Percentiles rank a stretch among this genome's conserved stretches.
Evolutionary conservation across 2,329 filamentous ascomycete species (phyloP).

Genomic region (Fusarium metavorans): DNA sequence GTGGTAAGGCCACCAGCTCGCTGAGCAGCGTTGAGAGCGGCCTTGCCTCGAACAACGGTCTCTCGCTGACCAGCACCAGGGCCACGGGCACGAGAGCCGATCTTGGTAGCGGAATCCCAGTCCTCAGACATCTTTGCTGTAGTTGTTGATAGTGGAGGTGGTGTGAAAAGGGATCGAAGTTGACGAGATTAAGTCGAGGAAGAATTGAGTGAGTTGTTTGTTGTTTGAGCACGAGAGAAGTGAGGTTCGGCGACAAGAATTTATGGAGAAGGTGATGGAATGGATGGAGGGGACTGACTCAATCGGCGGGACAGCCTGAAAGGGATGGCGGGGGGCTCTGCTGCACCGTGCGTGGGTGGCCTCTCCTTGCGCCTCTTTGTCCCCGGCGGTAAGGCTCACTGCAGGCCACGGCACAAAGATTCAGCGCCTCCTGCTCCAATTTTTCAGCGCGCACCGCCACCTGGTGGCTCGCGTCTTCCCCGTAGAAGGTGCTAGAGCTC

Average conservation of each 20-base stretch:
- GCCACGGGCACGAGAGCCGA: slow-evolving; percentile 85
- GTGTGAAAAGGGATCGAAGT: background rate
- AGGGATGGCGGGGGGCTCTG: slow-evolving; percentile 35
- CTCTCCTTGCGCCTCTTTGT: slow-evolving; percentile 31
- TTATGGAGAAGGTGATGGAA: slow-evolving; percentile 49
- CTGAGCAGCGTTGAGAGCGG: slow-evolving; percentile 88
- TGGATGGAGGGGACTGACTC: slow-evolving; percentile 51
- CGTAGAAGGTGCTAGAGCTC: slow-evolving; percentile 48
- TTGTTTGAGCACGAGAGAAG: slow-evolving; percentile 33
- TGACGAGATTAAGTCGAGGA: background rate
- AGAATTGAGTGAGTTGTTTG: slow-evolving; percentile 32
- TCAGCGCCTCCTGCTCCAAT: background rate
- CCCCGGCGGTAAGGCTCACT: slow-evolving; percentile 23
- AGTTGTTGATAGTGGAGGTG: slow-evolving; percentile 47
- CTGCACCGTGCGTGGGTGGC: slow-evolving; percentile 36
- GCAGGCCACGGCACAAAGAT: background rate
- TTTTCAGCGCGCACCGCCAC: slow-evolving; percentile 39
- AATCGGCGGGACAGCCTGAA: slow-evolving; percentile 51
- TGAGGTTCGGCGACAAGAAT: slow-evolving; percentile 40
- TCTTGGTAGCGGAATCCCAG: slow-evolving; percentile 92
- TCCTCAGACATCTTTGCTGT: slow-evolving; percentile 68
- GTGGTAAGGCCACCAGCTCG: slow-evolving; percentile 81
- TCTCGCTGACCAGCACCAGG: slow-evolving; percentile 77
- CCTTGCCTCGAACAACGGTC: slow-evolving; percentile 88
- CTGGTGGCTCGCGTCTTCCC: slow-evolving; percentile 25